Evolutionary conservation across 139 green algal genomes (phyloP), one percentile per base, ranked within the genome.

Genomic region (Micractinium sp.): DNA sequence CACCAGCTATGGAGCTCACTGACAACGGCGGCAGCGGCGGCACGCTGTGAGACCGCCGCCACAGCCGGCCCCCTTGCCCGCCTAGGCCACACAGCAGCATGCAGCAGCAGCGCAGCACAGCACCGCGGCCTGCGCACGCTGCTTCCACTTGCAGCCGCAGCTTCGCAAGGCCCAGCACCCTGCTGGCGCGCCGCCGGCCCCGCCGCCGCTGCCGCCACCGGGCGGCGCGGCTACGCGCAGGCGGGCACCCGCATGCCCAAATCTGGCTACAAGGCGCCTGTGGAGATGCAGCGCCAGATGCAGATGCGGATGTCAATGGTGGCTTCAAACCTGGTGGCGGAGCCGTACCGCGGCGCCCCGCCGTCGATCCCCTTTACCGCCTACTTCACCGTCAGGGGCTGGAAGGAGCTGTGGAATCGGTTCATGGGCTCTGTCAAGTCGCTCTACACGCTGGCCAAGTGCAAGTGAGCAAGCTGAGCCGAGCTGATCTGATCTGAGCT

Each of bases 321-420:
- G 19, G 90, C 86, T 60, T 80, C 86, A 61, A 94, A 94, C 80
- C 41, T 94, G 35, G 63, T 95, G 31, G 92, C 89, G 25, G 93
- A 95, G 82, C 93, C 93, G 56, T 95, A 94, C 83, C 90, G 76
- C 27, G 93, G 93, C 9, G 35, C 79, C 22, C 85, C 74, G 33
- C 74, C 77, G 36, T 41, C 5, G 22, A 71, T 93, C 29, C 93
- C 93, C 1, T 7, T 93, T 27, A 79, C 66, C 25, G 78, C 93
- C 27, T 95, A 89, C 81, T 85, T 95, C 7, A 92, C 81, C 25
- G 29, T 81, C 0, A 20, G 38, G 0, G 93, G 93, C 1, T 95
- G 91, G 91, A 88, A 87, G 80, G 87, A 90, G 14, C 36, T 89
- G n/a, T 92, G 90, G 88, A 53, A 63, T 25, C 89, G 93, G 33